These are phyloP conservation scores for Borealophlyctis nickersoniae DNA, from an alignment of 192 early-diverging fungal genomes.

Conservation along the genomic window DNA sequence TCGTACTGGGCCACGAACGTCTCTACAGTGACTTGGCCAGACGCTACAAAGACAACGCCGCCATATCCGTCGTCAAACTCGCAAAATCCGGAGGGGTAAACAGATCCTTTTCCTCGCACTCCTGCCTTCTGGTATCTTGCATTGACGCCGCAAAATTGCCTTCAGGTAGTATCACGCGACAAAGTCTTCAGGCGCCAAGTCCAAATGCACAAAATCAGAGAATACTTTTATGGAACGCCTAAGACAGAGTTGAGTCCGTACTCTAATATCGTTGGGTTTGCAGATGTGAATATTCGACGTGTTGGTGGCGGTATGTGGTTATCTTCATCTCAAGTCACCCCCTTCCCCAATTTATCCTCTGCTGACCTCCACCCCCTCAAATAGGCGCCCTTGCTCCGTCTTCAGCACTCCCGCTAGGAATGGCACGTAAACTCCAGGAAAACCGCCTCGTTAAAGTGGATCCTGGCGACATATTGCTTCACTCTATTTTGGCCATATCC, in stretches of 20 bases:
- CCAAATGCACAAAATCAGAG: constrained; percentile 72
- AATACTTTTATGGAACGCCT: constrained; percentile 92
- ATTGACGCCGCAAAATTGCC: neutral
- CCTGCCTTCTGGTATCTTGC: neutral
- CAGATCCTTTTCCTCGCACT: constrained; percentile 4
- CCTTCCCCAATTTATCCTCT: neutral
- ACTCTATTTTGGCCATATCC: constrained; percentile 84
- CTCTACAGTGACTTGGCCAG: constrained; percentile 77
- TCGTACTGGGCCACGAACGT: constrained; percentile 92
- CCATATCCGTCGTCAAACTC: constrained; percentile 76
- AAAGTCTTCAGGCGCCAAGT: constrained; percentile 61
- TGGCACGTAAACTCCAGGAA: constrained; percentile 72
- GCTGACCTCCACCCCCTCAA: constrained; percentile 31
- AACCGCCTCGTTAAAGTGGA: constrained; percentile 79
- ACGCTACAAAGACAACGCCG: constrained; percentile 44
- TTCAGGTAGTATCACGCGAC: constrained; percentile 83
- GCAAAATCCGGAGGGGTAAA: constrained; percentile 89
- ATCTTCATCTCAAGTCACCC: neutral
- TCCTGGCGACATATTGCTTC: constrained; percentile 72
- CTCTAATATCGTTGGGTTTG: constrained; percentile 72
- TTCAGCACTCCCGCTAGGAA: constrained; percentile 86
- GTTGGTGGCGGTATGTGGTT: constrained; percentile 63
- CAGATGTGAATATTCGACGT: constrained; percentile 73
- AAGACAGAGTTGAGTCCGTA: constrained; percentile 79
- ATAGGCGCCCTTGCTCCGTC: constrained; percentile 77